phyloP scores from a whole-genome alignment of 1,139 yeast genomes.

The Williopsis jadinii region DNA sequence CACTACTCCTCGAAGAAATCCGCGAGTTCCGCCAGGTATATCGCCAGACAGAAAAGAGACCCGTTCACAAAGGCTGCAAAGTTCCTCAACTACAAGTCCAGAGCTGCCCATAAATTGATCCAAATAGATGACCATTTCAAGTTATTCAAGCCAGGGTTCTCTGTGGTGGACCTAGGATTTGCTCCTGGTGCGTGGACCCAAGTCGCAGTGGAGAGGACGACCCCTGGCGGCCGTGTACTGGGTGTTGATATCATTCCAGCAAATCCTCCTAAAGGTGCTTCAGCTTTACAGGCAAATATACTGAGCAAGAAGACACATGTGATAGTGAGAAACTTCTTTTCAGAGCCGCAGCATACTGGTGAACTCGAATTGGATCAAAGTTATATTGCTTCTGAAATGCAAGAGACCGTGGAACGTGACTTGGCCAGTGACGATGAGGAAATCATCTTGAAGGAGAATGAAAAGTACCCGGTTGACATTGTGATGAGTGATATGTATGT shows the following conservation, averaged over 20 bases:
- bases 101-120: conserved; percentile 85
- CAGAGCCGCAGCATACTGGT: conserved; percentile 4
- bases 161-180: conserved; percentile 83
- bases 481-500: conserved; percentile 84
- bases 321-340: conserved; percentile 49
- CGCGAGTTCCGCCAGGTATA: conserved; percentile 55
- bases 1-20: conserved; percentile 16
- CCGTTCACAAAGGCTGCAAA: conserved; percentile 60
- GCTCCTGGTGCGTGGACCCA: conserved; percentile 98
- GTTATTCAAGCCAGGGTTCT: conserved; percentile 47
- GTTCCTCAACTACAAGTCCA: conserved; percentile 55
- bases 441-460: conserved; percentile 1
- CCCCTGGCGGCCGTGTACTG: conserved; percentile 55
- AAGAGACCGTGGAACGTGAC: conserved; percentile 9
- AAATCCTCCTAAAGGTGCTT: conserved; percentile 73
- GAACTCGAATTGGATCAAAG: conserved; percentile 9
- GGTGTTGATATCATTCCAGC: conserved; percentile 84
- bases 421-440: conserved; percentile 2
- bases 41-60: conserved; percentile 62
- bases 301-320: conserved; percentile 60
- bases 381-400: conserved; percentile 16
- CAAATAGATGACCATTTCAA: conserved; percentile 61
- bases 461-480: conserved; percentile 46
- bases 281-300: conserved; percentile 82
- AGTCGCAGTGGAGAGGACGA: conserved; percentile 58